These are phyloP conservation scores for Suillus lakei DNA, from an alignment of 768 basidiomycete genomes.

Conservation along the genomic window DNA sequence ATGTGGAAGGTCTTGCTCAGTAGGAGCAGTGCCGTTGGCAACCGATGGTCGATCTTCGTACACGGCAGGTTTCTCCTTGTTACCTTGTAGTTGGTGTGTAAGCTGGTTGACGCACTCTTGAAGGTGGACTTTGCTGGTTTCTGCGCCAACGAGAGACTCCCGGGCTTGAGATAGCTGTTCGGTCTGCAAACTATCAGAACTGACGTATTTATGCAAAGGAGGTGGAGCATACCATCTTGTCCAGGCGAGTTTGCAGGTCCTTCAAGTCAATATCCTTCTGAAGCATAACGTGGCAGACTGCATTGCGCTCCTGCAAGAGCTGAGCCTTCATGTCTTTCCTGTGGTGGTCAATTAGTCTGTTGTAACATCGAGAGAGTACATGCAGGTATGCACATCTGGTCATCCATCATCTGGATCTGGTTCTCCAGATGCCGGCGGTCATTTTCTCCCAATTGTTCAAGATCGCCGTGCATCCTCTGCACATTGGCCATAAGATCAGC, in stretches of 20 bases:
- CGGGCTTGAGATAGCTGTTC: slow-evolving; percentile 71
- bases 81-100: slow-evolving; percentile 68
- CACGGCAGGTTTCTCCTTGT: slow-evolving; percentile 84
- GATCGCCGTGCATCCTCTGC: slow-evolving; percentile 88
- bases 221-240: slow-evolving; percentile 60
- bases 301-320: slow-evolving; percentile 75
- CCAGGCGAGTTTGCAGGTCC: slow-evolving; percentile 73
- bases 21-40: slow-evolving; percentile 32
- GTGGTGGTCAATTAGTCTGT: slow-evolving; percentile 7
- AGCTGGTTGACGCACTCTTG: slow-evolving; percentile 61
- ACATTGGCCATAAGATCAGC: slow-evolving; percentile 89
- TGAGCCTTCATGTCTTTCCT: slow-evolving; percentile 79
- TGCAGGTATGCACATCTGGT: slow-evolving; percentile 64
- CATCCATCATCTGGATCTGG: slow-evolving; percentile 77
- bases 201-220: not conserved
- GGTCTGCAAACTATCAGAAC: slow-evolving; percentile 44
- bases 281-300: slow-evolving; percentile 67
- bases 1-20: slow-evolving; percentile 54
- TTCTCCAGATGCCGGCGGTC: slow-evolving; percentile 82
- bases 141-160: slow-evolving; percentile 70
- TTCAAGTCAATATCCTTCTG: slow-evolving; percentile 83
- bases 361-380: not conserved
- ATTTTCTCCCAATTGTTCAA: slow-evolving; percentile 83
- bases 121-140: slow-evolving; percentile 80
- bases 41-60: slow-evolving; percentile 70